Conservation (phyloP, 371 early-diverging fungal genomes). For the Amoeboaphelidium protococcarum region DNA sequence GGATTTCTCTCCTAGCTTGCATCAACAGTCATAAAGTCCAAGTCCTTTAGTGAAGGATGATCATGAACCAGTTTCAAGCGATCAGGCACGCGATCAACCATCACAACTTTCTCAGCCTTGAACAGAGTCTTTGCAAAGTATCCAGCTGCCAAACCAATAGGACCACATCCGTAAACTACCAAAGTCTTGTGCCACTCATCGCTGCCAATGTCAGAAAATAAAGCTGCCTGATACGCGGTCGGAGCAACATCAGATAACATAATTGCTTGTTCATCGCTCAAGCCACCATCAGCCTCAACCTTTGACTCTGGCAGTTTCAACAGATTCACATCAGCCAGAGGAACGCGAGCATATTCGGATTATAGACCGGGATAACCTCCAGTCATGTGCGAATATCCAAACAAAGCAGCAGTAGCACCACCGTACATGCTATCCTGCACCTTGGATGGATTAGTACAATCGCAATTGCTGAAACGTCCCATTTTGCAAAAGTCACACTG, state of each 20-base stretch:
- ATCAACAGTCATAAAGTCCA: too few species aligned
- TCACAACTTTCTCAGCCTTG: conserved; percentile 23
- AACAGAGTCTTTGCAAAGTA: conserved; percentile 21
- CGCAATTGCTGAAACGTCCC: conserved; percentile 18
- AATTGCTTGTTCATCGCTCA: conserved; percentile 25
- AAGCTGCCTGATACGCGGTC: conserved; percentile 27
- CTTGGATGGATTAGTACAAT: conserved; percentile 20
- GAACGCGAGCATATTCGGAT: conserved; percentile 27
- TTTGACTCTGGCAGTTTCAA: conserved; percentile 21
- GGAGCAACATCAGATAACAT: conserved; percentile 26
- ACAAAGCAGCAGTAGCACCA: conserved; percentile 18
- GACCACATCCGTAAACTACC: conserved; percentile 27
- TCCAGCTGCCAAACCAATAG: conserved; percentile 22
- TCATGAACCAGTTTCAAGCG: conserved; percentile 19
- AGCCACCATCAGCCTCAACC: background rate
- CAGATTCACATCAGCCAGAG: conserved; percentile 26
- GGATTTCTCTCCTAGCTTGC: background rate
- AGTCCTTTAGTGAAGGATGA: too few species aligned
- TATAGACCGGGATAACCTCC: conserved; percentile 19
- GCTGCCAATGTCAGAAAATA: conserved; percentile 13
- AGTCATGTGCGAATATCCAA: conserved; percentile 25
- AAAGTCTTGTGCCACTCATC: conserved; percentile 21
- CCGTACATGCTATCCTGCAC: conserved; percentile 28
- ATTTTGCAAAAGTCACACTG: conserved; percentile 21
- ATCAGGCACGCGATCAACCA: conserved; percentile 19